Conservation (phyloP, 2,329 filamentous ascomycete genomes). For the Arthrobotrys conoides region DNA sequence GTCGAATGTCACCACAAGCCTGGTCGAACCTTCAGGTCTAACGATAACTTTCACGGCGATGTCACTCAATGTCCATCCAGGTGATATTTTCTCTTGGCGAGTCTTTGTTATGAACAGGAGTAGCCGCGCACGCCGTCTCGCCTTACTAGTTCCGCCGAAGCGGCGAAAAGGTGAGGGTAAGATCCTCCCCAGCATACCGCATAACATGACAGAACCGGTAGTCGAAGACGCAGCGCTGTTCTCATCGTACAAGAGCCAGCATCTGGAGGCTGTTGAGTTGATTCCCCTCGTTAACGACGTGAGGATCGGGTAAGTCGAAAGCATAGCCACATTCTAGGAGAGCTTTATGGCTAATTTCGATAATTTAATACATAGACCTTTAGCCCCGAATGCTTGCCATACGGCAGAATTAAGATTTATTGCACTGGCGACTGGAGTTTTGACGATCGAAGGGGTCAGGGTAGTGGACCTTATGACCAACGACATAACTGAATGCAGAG, state of each 20-base stretch:
- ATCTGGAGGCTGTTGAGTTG: conserved; percentile 76
- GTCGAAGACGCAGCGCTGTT: conserved; percentile 80
- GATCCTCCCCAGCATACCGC: conserved; percentile 65
- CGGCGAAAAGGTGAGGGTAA: conserved; percentile 71
- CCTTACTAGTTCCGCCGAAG: conserved; percentile 77
- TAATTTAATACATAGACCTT: conserved; percentile 68
- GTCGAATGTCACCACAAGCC: conserved; percentile 69
- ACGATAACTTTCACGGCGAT: conserved; percentile 82
- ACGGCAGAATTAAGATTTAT: conserved; percentile 81
- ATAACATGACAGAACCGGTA: conserved; percentile 75
- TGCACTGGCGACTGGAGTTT: conserved; percentile 76
- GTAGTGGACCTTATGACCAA: conserved; percentile 81
- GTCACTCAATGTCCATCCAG: conserved; percentile 72
- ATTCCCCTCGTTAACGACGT: conserved; percentile 83
- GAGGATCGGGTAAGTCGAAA: conserved; percentile 73
- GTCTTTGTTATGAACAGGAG: conserved; percentile 83
- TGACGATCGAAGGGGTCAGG: conserved; percentile 79
- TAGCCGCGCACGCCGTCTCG: conserved; percentile 76
- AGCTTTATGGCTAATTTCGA: background rate
- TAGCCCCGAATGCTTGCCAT: conserved; percentile 80
- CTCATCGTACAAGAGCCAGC: conserved; percentile 77
- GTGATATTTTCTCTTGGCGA: conserved; percentile 79
- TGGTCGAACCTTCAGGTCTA: conserved; percentile 68
- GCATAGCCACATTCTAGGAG: background rate
- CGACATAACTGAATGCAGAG: conserved; percentile 82